phyloP scores from a whole-genome alignment of 495 filamentous ascomycete species.

The Neurospora pannonica region DNA sequence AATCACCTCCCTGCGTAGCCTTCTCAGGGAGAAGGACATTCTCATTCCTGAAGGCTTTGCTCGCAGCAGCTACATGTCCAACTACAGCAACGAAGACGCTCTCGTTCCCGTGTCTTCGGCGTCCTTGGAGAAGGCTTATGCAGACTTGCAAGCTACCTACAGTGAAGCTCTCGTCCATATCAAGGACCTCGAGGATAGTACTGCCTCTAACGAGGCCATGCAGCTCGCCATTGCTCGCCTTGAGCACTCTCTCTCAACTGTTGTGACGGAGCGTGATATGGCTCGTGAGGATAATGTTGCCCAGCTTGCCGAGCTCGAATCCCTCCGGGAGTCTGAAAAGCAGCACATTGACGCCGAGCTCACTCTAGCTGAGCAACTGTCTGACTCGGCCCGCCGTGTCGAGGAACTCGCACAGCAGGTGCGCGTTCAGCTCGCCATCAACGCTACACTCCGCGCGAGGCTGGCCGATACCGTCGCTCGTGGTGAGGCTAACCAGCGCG shows the following conservation, averaged over 20 bases:
- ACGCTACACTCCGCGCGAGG: slow-evolving; percentile 64
- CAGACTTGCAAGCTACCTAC: slow-evolving; percentile 60
- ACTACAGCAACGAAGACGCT: slow-evolving; percentile 13
- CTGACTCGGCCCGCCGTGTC: slow-evolving; percentile 61
- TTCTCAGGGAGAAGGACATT: slow-evolving; percentile 85
- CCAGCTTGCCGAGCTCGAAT: slow-evolving; percentile 53
- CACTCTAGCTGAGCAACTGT: slow-evolving; percentile 54
- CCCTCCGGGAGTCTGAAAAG: slow-evolving; percentile 50
- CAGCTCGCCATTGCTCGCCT: slow-evolving; percentile 51
- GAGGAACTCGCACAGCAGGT: slow-evolving; percentile 70
- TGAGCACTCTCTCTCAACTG: slow-evolving; percentile 52
- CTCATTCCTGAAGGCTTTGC: slow-evolving; percentile 48
- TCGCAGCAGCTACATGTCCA: slow-evolving; percentile 32
- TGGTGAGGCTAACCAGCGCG: slow-evolving; percentile 75
- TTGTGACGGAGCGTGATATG: slow-evolving; percentile 63
- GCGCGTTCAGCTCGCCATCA: slow-evolving; percentile 64
- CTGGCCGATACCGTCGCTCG: slow-evolving; percentile 77
- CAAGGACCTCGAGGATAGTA: slow-evolving; percentile 41
- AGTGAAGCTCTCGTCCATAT: slow-evolving; percentile 44
- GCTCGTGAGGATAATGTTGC: slow-evolving; percentile 51
- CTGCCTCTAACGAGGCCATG: slow-evolving; percentile 40
- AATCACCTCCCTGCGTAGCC: slow-evolving; percentile 64
- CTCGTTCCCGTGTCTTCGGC: slow-evolving; percentile 47
- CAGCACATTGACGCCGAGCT: slow-evolving; percentile 54
- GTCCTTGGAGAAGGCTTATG: slow-evolving; percentile 69